Evolutionary conservation across 2,329 filamentous ascomycete species (phyloP).

Genomic region (Lachnellula subtilissima): DNA sequence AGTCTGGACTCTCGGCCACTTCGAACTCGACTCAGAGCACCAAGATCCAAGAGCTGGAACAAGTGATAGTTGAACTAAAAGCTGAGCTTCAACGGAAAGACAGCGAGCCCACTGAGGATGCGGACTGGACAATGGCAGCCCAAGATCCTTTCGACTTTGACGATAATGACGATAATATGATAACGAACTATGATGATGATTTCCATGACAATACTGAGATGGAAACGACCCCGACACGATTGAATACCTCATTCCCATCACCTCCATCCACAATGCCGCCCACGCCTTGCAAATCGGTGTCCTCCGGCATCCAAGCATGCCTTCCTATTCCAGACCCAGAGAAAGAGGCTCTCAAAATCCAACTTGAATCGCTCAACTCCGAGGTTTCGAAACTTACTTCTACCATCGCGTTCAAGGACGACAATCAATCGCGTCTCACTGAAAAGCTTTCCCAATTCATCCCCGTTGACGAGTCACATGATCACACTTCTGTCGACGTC

Average conservation of each 20-base stretch:
- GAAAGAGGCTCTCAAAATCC: constrained; percentile 20
- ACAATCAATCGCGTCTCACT: constrained; percentile 23
- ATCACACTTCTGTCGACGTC: constrained; percentile 25
- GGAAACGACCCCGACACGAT: constrained; percentile 24
- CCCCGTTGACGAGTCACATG: constrained; percentile 19
- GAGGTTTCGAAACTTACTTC: constrained; percentile 25
- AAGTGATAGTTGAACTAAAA: constrained; percentile 24
- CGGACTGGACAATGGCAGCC: constrained; percentile 48
- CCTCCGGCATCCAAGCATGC: constrained; percentile 19
- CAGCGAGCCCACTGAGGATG: constrained; percentile 15
- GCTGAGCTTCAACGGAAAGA: constrained; percentile 24
- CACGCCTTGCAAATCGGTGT: constrained; percentile 22
- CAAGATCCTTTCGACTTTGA: constrained; percentile 38
- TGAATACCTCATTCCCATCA: constrained; percentile 29
- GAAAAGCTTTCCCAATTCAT: constrained; percentile 27
- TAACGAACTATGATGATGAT: constrained; percentile 26
- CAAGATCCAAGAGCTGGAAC: constrained; percentile 27
- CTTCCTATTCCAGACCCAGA: constrained; percentile 21
- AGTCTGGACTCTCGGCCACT: constrained; percentile 15
- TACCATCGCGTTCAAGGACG: constrained; percentile 23
- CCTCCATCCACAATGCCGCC: constrained; percentile 30
- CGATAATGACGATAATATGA: constrained; percentile 32
- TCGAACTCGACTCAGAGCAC: constrained; percentile 15
- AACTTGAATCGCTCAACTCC: constrained; percentile 22
- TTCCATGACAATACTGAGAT: constrained; percentile 20